Evolutionary conservation across 2,329 filamentous ascomycete species (phyloP), one percentile per base, ranked within the genome.

Genomic region (Talaromyces pinophilus): DNA sequence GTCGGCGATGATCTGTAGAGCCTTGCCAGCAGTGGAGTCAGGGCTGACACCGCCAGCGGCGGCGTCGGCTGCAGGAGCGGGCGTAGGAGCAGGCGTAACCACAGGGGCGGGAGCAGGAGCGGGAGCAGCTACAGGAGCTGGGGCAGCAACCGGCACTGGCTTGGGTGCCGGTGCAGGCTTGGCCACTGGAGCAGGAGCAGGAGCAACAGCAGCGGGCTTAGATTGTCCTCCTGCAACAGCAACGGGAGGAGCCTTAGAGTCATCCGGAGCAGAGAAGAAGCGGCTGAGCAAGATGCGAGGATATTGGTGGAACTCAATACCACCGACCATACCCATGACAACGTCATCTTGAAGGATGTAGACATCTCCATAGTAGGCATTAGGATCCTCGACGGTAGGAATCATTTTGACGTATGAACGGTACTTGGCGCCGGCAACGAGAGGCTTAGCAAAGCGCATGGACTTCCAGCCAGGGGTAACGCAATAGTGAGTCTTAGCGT

Each of bases 231-330:
- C 44, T 48, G 44, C 44, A 48, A 48, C 44, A 48, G 44, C 46
- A 25, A 48, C 19, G 4, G 46, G 46, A 48, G 46, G 46, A 25
- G 46, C 46, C 46, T 48, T 48, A 13, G 46, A 25, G 5, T 25
- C 46, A 44, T 78, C 77, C 1, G 74, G 72, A 1, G 75, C 67
- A 7, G 76, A 78, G 72, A 82, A 81, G 72, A 82, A 81, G 1
- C 74, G 44, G n/a, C 63, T 65, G 17, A 71, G 65, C 17, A 69
- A 61, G 33, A 60, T 59, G 13, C 70, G 70, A 25, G 70, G 69
- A 11, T 70, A 65, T 0, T 62, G 62, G 61, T 59, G 68, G 62
- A 71, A 70, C 35, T 70, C 19, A 2, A 67, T 61, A 22, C 65
- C 62, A 10, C 46, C 38, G 6, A 67, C 57, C 17, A 64, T 35